phyloP scores from a whole-genome alignment of 192 early-diverging fungal species.

The Linnemannia hyalina region DNA sequence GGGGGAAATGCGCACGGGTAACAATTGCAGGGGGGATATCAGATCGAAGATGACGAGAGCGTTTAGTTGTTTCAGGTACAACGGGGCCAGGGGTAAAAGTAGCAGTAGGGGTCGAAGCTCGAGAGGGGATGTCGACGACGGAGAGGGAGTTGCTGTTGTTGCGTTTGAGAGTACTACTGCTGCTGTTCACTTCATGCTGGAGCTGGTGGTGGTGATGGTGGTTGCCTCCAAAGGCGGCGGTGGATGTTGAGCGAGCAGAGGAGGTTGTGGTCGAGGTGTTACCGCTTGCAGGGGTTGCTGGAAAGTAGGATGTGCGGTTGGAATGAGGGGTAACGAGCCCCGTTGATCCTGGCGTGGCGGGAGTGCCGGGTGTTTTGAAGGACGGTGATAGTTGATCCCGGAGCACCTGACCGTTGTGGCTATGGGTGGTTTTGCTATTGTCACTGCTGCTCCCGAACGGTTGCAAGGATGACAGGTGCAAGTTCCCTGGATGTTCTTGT shows the following conservation, averaged over 20 bases:
- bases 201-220: not conserved
- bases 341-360: slow-evolving; percentile 12
- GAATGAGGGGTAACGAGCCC: slow-evolving; percentile 27
- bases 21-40: slow-evolving; percentile 14
- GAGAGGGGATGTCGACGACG: not conserved
- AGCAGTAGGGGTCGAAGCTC: not conserved
- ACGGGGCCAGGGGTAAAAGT: slow-evolving; percentile 7
- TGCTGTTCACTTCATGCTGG: slow-evolving; percentile 10
- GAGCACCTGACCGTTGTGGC: not conserved
- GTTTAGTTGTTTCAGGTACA: slow-evolving; percentile 13
- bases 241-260: not conserved
- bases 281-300: slow-evolving; percentile 24
- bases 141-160: not conserved
- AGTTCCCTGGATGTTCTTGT: not conserved
- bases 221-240: slow-evolving; percentile 7
- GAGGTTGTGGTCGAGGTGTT: slow-evolving; percentile 13
- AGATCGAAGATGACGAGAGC: not conserved
- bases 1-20: slow-evolving; percentile 7
- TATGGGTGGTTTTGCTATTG: not conserved
- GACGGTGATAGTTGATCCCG: slow-evolving; percentile 2
- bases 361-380: slow-evolving; percentile 20
- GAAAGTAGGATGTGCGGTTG: slow-evolving; percentile 28
- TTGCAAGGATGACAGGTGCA: slow-evolving; percentile 1
- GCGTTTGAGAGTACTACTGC: slow-evolving; percentile 4
- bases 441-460: not conserved